These are phyloP conservation scores for Ophiostoma australiae DNA, from an alignment of 2,329 filamentous ascomycete species.

Conservation along the genomic window DNA sequence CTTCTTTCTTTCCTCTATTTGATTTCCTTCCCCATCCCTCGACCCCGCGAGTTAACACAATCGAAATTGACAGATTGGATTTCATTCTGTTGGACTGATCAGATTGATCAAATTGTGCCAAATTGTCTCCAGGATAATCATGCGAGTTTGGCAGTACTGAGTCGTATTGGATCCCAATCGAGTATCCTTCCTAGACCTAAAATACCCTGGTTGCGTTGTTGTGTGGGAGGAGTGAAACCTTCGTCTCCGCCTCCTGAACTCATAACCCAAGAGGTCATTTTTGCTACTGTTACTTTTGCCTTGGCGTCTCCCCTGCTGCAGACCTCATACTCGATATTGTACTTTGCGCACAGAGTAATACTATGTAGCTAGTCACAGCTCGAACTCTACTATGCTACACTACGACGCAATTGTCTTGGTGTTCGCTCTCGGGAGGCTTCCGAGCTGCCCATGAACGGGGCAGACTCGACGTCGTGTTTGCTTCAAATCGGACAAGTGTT, in stretches of 20 bases:
- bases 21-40: not conserved
- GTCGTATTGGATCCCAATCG: not conserved
- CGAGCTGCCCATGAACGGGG: not conserved
- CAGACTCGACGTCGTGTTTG: not conserved
- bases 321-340: not conserved
- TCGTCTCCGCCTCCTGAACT: not conserved
- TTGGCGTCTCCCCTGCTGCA: not conserved
- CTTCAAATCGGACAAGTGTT: not conserved
- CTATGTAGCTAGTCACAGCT: too few relatives aligned
- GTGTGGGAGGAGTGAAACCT: not conserved
- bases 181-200: constrained; percentile 8
- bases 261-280: not conserved
- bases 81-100: not conserved
- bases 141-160: not conserved
- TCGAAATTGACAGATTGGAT: not conserved
- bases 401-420: not conserved
- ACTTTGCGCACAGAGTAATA: not conserved
- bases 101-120: too few relatives aligned
- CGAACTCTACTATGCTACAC: too few relatives aligned
- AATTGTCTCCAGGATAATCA: not conserved
- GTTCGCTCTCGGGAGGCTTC: not conserved
- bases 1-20: not conserved
- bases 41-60: not conserved
- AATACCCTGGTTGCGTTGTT: not conserved
- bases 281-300: not conserved